Evolutionary conservation across 2,329 filamentous ascomycete genomes (phyloP).

Genomic region (Ceratocystis alfenasii): DNA sequence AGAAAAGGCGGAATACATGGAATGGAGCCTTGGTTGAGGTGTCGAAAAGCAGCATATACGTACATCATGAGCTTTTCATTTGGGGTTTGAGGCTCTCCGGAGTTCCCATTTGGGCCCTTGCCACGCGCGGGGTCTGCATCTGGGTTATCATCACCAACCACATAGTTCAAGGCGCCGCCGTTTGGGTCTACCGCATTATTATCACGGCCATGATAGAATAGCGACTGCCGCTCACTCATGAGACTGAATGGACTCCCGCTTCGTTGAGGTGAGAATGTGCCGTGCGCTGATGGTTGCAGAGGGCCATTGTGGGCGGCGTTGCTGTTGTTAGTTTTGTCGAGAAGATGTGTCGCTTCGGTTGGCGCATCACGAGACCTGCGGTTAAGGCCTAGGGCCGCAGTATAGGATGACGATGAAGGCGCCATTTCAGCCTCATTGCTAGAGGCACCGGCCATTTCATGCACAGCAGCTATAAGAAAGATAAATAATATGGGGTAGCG

Average conservation of each 20-base stretch:
- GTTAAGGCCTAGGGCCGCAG: background rate
- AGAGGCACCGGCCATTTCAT: background rate
- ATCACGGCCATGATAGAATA: constrained; percentile 11
- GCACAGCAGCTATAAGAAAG: background rate
- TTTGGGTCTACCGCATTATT: background rate
- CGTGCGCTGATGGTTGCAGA: background rate
- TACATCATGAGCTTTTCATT: constrained; percentile 17
- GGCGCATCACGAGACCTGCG: background rate
- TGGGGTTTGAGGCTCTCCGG: constrained; percentile 1
- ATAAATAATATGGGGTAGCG: background rate
- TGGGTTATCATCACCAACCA: background rate
- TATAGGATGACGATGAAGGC: background rate
- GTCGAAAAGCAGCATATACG: background rate
- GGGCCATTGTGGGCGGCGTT: background rate
- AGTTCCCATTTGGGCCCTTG: background rate
- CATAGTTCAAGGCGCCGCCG: background rate
- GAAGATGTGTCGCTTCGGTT: constrained; percentile 15
- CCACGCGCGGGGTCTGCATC: background rate
- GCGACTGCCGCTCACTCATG: constrained; percentile 14
- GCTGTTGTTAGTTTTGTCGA: background rate
- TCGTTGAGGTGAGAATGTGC: constrained; percentile 7
- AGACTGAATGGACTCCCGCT: constrained; percentile 16
- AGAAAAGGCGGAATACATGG: background rate
- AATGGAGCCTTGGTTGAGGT: background rate
- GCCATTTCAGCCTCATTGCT: background rate